These are phyloP conservation scores for Puccinellia tenuiflora DNA, from an alignment of 176 grass and related monocot genomes.

Conservation along the genomic window DNA sequence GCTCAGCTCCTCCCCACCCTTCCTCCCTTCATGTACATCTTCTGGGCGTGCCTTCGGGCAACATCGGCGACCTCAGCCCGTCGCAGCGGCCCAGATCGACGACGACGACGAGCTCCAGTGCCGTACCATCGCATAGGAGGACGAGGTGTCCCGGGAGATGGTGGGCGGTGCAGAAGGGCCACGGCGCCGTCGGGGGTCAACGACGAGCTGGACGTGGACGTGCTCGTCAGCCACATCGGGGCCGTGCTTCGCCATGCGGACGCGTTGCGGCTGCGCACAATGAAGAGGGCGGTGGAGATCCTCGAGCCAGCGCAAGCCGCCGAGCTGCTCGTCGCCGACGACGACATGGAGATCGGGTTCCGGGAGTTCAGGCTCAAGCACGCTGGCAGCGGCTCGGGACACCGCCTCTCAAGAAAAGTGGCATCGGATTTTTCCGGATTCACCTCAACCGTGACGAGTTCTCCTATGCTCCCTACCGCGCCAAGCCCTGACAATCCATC, in stretches of 20 bases:
- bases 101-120: slow-evolving; percentile 62
- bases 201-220: slow-evolving; percentile 21
- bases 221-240: slow-evolving; percentile 15
- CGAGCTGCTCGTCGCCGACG: slow-evolving; percentile 60
- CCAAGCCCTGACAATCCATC: too few species aligned
- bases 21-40: too few species aligned
- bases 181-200: neutral
- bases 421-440: too few species aligned
- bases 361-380: slow-evolving; percentile 57
- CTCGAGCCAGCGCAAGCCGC: slow-evolving; percentile 55
- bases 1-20: too few species aligned
- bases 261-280: slow-evolving; percentile 57
- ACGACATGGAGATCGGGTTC: slow-evolving; percentile 64
- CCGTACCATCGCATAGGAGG: slow-evolving; percentile 54
- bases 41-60: slow-evolving; percentile 51
- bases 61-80: slow-evolving; percentile 67
- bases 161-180: slow-evolving; percentile 53
- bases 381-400: neutral
- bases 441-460: too few species aligned
- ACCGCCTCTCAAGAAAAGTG: too few species aligned
- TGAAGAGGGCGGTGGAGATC: slow-evolving; percentile 36
- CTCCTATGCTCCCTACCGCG: too few species aligned
- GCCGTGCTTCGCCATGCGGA: slow-evolving; percentile 52
- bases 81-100: slow-evolving; percentile 38
- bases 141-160: slow-evolving; percentile 61